phyloP scores from a whole-genome alignment of 176 grass and related monocot species.

The Oryza officinalis region DNA sequence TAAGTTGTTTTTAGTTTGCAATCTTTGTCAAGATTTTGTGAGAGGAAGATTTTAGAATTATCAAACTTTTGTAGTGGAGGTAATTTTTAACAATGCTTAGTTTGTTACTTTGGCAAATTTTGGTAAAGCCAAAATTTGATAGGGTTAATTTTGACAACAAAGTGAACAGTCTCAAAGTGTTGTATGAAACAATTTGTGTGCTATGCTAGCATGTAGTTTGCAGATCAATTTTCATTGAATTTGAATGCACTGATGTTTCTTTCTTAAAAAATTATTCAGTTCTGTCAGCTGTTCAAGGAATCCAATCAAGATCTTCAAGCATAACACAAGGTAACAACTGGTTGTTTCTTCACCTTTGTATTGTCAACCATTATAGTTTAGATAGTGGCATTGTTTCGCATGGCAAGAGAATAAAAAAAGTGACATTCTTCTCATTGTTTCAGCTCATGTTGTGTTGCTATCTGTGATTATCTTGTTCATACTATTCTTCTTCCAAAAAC shows the following conservation, averaged over 20 bases:
- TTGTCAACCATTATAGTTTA: not conserved
- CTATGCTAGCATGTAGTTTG: not conserved
- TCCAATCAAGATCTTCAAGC: constrained; percentile 67
- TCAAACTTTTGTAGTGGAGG: no score
- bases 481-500: constrained; percentile 62
- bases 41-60: no score
- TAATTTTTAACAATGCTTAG: no score
- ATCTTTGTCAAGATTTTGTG: no score
- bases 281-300: constrained; percentile 85
- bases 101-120: no score
- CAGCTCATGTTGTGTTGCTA: constrained; percentile 69
- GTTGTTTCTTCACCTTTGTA: not conserved
- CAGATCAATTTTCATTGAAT: not conserved
- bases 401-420: not conserved
- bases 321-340: constrained; percentile 65
- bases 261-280: constrained; percentile 41
- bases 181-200: no score
- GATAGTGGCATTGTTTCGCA: not conserved
- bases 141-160: no score
- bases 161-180: no score
- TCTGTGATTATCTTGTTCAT: constrained; percentile 58
- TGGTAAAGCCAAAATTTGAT: no score
- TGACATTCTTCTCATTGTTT: constrained; percentile 27
- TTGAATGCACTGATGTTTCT: not conserved
- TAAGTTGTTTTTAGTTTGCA: no score